Percentiles rank a stretch among this genome's conserved stretches.
phyloP scores from a whole-genome alignment of 2,329 filamentous ascomycete species.

The Hypoxylon sp. region DNA sequence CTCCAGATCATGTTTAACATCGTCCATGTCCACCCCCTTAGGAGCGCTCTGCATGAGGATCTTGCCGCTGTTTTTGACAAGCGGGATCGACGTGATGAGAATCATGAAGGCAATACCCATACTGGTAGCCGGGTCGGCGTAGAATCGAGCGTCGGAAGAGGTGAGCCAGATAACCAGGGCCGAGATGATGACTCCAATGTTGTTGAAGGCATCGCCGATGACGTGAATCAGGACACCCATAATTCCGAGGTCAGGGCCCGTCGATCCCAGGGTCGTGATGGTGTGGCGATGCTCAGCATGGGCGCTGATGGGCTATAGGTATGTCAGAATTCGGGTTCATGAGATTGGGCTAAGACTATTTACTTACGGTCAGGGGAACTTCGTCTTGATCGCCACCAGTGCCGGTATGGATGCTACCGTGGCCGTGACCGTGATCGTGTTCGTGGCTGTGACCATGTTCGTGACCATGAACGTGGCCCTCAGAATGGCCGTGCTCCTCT shows the following conservation, averaged over 20 bases:
- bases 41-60: slow-evolving; percentile 76
- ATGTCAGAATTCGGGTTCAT: slow-evolving; percentile 3
- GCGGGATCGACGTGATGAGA: slow-evolving; percentile 66
- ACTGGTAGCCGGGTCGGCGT: slow-evolving; percentile 74
- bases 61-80: slow-evolving; percentile 67
- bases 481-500: slow-evolving; percentile 1
- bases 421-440: slow-evolving; percentile 42
- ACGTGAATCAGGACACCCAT: slow-evolving; percentile 75
- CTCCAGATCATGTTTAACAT: slow-evolving; percentile 74
- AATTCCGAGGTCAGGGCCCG: slow-evolving; percentile 71
- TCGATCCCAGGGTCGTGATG: slow-evolving; percentile 42
- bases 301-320: slow-evolving; percentile 41
- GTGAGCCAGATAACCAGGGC: slow-evolving; percentile 74
- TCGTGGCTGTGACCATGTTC: slow-evolving; percentile 40
- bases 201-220: slow-evolving; percentile 77
- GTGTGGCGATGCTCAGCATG: slow-evolving; percentile 62
- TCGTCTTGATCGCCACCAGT: slow-evolving; percentile 34
- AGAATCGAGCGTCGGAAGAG: slow-evolving; percentile 65
- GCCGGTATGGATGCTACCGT: slow-evolving; percentile 43
- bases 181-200: slow-evolving; percentile 76
- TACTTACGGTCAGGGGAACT: slow-evolving; percentile 38
- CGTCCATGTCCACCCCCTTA: slow-evolving; percentile 62
- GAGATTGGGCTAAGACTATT: not conserved
- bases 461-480: slow-evolving; percentile 1
- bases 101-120: slow-evolving; percentile 79